phyloP scores from a whole-genome alignment of 2,329 filamentous ascomycete species.

The Xylariaceae sp. region DNA sequence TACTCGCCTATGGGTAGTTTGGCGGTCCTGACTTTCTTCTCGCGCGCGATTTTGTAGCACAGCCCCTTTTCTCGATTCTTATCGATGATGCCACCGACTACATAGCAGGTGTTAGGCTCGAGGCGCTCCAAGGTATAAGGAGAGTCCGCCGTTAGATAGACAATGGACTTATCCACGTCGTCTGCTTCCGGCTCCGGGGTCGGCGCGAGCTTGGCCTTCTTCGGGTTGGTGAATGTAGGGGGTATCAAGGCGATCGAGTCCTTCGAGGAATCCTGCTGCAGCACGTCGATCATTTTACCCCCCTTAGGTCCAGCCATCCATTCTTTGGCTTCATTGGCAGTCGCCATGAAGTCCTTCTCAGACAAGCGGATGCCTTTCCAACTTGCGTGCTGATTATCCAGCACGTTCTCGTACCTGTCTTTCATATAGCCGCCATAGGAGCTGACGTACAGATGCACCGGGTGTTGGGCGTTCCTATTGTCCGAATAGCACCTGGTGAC shows the following conservation, averaged over 20 bases:
- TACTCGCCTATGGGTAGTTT: conserved; percentile 94
- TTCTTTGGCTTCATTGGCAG: conserved; percentile 58
- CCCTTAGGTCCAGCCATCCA: conserved; percentile 57
- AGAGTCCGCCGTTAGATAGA: conserved; percentile 93
- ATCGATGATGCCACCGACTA: conserved; percentile 91
- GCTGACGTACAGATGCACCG: conserved; percentile 68
- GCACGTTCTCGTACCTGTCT: conserved; percentile 70
- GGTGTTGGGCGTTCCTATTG: conserved; percentile 64
- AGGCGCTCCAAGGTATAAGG: conserved; percentile 75
- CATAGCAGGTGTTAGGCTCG: conserved; percentile 83
- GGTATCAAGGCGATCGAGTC: conserved; percentile 32
- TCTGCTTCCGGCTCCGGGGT: conserved; percentile 25
- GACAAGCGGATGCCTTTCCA: conserved; percentile 78
- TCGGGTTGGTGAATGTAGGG: conserved; percentile 29
- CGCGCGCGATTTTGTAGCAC: conserved; percentile 76
- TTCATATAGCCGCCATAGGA: conserved; percentile 72
- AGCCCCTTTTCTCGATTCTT: conserved; percentile 94
- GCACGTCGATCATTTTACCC: conserved; percentile 54
- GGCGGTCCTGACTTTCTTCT: conserved; percentile 75
- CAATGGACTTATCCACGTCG: conserved; percentile 44
- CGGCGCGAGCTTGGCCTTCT: conserved; percentile 22
- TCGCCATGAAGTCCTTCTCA: conserved; percentile 67
- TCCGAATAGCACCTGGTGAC: conserved; percentile 86
- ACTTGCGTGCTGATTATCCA: conserved; percentile 63
- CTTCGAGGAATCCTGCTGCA: conserved; percentile 38